These are phyloP conservation scores for Cladosporium colombiae DNA, from an alignment of 2,329 filamentous ascomycete genomes.

Conservation along the genomic window DNA sequence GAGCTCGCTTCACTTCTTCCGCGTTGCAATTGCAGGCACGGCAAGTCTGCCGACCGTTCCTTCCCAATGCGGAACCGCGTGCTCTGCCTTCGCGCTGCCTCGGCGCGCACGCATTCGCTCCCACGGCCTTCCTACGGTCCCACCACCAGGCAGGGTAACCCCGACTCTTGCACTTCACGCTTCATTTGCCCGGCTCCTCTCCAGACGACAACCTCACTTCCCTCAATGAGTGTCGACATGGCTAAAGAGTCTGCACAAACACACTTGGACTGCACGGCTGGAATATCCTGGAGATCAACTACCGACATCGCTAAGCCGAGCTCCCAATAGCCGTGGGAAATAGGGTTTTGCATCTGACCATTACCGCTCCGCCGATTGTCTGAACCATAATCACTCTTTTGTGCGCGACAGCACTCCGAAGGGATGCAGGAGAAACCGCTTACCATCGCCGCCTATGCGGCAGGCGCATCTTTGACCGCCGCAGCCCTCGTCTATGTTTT, in stretches of 20 bases:
- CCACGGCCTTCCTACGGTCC: neutral
- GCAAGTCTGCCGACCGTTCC: constrained; percentile 1
- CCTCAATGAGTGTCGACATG: constrained; percentile 8
- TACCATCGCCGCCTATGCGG: constrained; percentile 88
- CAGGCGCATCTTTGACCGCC: constrained; percentile 90
- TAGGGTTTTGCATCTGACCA: constrained; percentile 1
- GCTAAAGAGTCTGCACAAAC: neutral
- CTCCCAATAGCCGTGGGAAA: constrained; percentile 7
- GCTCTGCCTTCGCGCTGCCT: neutral
- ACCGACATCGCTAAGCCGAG: constrained; percentile 18
- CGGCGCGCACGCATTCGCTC: constrained; percentile 7
- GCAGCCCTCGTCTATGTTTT: constrained; percentile 97
- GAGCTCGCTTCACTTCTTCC: constrained; percentile 17
- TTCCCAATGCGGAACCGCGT: neutral
- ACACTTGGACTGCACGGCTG: constrained; percentile 2
- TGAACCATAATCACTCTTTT: neutral
- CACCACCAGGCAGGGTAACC: constrained; percentile 4
- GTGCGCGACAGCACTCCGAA: neutral
- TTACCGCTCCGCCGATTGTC: neutral
- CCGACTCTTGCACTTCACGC: neutral
- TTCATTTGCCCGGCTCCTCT: neutral
- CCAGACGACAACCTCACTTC: neutral
- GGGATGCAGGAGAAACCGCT: constrained; percentile 78
- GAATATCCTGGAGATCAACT: constrained; percentile 6
- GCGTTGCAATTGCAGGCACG: neutral